Base-by-base conservation (phyloP, 805 yeast species). In the Sungouiozyma intestinalis region DNA sequence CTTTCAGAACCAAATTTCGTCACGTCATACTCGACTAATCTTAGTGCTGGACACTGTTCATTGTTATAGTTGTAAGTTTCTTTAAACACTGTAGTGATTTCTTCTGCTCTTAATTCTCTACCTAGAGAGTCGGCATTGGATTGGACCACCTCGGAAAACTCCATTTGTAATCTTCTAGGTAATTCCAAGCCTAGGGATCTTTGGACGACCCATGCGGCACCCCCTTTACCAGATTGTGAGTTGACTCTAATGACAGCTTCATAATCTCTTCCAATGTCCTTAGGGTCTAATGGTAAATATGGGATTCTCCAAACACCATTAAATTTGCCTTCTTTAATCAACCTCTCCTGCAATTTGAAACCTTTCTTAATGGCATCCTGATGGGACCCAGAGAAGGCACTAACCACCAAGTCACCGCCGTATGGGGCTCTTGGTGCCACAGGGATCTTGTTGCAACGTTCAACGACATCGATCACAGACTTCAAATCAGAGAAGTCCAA, bases 351-450 rank as follows among this genome's bases (percentile, higher is more conserved):
- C 37, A 51, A 11, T 17, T 71, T 68, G 60, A 83, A 83, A 16
- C 94, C 94, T 66, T 83, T 83, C 64, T 84, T 84, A 62, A 83
- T 83, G 35, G 94, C 94, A 62, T 83, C 94, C 66, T 83, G 94
- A 62, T 83, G 94, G 14, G 86, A 79, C 4, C 94, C 94, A 41
- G 81, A 73, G 64, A 83, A 83, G 3, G 92, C 92, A 63, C 85
- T 81, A 32, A 83, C 88, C 36, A 83, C 92, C 40, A 82, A 71
- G 42, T 82, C 79, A 33, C 92, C 92, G 44, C 88, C 88, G 55
- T 82, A 82, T 9, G 92, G 92, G 18, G 88, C 81, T 56, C 92
- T 76, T 46, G 81, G 76, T 45, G 77, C 84, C 16, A 84, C 81
- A 1, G 85, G 87, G 47, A 83, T 80, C 66, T 83, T 83, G 63